phyloP scores from a whole-genome alignment of 495 filamentous ascomycete genomes.

The Neurospora sp. region DNA sequence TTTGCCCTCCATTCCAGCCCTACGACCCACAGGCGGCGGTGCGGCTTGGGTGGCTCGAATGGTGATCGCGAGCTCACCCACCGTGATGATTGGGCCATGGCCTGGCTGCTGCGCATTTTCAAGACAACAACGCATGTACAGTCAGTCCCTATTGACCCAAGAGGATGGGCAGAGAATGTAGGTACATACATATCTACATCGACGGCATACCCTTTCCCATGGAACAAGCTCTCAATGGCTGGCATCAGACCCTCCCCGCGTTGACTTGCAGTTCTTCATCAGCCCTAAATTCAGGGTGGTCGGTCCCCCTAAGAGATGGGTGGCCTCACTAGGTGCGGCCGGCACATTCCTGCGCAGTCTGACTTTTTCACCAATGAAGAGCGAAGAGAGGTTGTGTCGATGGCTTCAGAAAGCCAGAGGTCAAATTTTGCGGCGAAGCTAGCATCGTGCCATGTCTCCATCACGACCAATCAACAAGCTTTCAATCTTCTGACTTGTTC shows the following conservation, averaged over 20 bases:
- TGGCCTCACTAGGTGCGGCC: not conserved
- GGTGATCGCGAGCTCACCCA: not conserved
- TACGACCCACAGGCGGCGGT: slow-evolving; percentile 6
- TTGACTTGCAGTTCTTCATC: slow-evolving; percentile 7
- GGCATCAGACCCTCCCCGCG: not conserved
- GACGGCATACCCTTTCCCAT: not conserved
- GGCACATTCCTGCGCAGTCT: not conserved
- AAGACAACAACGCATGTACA: not conserved
- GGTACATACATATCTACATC: not conserved
- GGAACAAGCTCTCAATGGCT: slow-evolving; percentile 7
- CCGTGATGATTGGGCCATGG: not conserved
- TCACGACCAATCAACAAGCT: not conserved
- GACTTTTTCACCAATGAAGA: not conserved
- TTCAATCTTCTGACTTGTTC: not conserved
- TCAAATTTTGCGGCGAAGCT: not conserved
- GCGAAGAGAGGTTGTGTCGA: not conserved
- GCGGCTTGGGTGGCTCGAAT: not conserved
- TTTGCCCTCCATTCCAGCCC: slow-evolving; percentile 17
- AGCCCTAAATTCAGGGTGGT: slow-evolving; percentile 11
- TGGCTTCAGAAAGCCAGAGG: not conserved
- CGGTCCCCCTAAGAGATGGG: not conserved
- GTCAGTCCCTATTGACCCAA: not conserved
- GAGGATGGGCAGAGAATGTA: not conserved
- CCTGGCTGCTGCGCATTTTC: not conserved
- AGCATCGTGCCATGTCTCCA: not conserved